Base-by-base conservation (phyloP, 768 basidiomycete species). In the Podaxis sp. region DNA sequence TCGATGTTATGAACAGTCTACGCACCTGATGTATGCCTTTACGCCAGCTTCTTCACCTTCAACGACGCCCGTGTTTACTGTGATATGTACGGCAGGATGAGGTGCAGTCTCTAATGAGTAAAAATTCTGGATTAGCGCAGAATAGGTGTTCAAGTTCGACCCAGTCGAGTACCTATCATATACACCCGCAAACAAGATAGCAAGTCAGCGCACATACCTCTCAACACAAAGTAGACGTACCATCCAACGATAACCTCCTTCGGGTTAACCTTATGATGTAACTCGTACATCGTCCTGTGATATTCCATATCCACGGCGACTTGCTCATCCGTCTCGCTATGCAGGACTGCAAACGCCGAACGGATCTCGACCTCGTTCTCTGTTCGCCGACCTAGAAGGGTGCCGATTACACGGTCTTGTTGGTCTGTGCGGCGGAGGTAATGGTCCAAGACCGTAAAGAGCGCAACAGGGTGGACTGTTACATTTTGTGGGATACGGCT, bases 261-360 rank as follows among this genome's bases (percentile, higher is more conserved):
- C 28, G 90, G 87, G 70, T 85, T 90, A 52, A 88, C 91, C 73
- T 86, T 92, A 70, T 87, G 84, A 74, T 93, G 86, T 54, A 98
- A 79, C 63, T 98, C 95, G 68, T 91, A 91, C 90, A 98, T 93
- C 44, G 87, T 84, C 65, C 88, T 86, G 71, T 95, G 94, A 74
- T 98, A 97, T 54, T 96, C 94, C 87, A 94, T 93, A 71, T 98
- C 95, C 62, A 98, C 91, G 3, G 93, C 93, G 46, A 96, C 92
- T 74, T 94, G 93, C 69, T 96, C 92, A 70, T 86, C 87, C 28
- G 90, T 92, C 77, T 96, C 93, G 69, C 87, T 90, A 73, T 98
- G 95, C 47, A 95, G 82, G 32, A 98, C 93, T 18, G 93, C 94
- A 70, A 97, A 98, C 13, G 91, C 85, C 53, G 87, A 89, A 59